A percentile compares a stretch with the other conserved stretches of the same genome.
Evolutionary conservation across 2,329 filamentous ascomycete species (phyloP).

Genomic region (Blastomyces gilchristii): DNA sequence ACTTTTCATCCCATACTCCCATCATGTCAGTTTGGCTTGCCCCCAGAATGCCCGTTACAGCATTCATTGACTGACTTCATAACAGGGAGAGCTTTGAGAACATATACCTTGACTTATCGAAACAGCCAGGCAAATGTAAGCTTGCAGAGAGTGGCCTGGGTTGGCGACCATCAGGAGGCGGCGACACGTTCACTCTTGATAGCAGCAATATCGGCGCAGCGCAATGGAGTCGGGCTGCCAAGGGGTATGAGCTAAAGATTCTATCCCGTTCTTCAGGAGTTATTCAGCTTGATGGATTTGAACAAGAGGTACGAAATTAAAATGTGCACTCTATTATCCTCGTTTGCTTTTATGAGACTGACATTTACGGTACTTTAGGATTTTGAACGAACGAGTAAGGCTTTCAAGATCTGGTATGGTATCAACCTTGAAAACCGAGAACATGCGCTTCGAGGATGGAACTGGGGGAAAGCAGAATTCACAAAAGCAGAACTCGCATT

Average conservation of each 20-base stretch:
- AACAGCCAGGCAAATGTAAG: constrained; percentile 82
- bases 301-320: constrained; percentile 54
- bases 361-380: constrained; percentile 46
- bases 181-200: constrained; percentile 90
- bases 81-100: constrained; percentile 85
- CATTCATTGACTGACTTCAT: constrained; percentile 5
- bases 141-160: constrained; percentile 90
- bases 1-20: constrained; percentile 3
- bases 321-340: background rate
- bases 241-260: constrained; percentile 89
- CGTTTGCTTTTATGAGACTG: background rate
- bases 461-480: constrained; percentile 98
- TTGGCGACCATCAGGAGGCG: constrained; percentile 81
- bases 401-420: constrained; percentile 98
- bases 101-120: constrained; percentile 92
- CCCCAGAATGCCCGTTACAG: background rate
- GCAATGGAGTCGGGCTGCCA: constrained; percentile 89
- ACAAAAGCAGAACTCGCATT: constrained; percentile 90
- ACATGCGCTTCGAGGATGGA: constrained; percentile 93
- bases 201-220: constrained; percentile 72
- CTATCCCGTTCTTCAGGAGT: constrained; percentile 73
- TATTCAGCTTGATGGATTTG: constrained; percentile 90
- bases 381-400: constrained; percentile 77
- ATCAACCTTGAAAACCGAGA: constrained; percentile 85
- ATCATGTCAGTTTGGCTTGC: constrained; percentile 11